These are phyloP conservation scores for Batrachochytrium dendrobatidis DNA, from an alignment of 371 early-diverging fungal species.

Conservation along the genomic window DNA sequence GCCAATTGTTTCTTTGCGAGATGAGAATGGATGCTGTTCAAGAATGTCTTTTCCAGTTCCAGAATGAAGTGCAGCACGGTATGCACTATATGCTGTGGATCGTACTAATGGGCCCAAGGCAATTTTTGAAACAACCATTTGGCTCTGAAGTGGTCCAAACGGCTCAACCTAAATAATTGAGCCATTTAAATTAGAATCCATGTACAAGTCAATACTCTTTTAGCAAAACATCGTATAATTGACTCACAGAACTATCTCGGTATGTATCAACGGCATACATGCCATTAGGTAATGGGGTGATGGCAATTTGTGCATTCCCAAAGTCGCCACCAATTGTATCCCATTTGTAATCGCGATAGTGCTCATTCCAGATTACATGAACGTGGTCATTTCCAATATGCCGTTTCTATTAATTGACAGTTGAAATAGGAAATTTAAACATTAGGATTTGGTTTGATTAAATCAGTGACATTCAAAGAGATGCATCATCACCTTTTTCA, in stretches of 20 bases:
- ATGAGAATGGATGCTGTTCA: conserved; percentile 36
- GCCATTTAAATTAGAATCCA: not conserved
- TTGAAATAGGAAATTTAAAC: conserved; percentile 1
- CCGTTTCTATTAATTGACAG: conserved; percentile 59
- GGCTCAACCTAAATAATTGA: conserved; percentile 45
- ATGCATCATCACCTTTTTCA: conserved; percentile 63
- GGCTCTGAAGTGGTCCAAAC: conserved; percentile 81
- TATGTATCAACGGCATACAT: conserved; percentile 66
- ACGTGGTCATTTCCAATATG: conserved; percentile 98
- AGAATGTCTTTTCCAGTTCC: conserved; percentile 6
- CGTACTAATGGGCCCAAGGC: conserved; percentile 76
- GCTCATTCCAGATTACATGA: conserved; percentile 95
- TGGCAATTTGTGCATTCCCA: conserved; percentile 88
- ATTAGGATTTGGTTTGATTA: too few relatives aligned
- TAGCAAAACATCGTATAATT: conserved; percentile 2
- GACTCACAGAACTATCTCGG: conserved; percentile 61
- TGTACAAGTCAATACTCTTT: too few relatives aligned
- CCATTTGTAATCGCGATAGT: conserved; percentile 69
- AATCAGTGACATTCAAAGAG: not conserved
- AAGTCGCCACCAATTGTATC: conserved; percentile 94
- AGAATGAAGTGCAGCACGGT: conserved; percentile 29
- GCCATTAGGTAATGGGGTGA: conserved; percentile 67
- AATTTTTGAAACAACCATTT: conserved; percentile 69
- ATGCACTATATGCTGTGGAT: conserved; percentile 70
- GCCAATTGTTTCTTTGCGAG: conserved; percentile 50